Conservation (phyloP, 208 protist species). For the Leishmania arabica region DNA sequence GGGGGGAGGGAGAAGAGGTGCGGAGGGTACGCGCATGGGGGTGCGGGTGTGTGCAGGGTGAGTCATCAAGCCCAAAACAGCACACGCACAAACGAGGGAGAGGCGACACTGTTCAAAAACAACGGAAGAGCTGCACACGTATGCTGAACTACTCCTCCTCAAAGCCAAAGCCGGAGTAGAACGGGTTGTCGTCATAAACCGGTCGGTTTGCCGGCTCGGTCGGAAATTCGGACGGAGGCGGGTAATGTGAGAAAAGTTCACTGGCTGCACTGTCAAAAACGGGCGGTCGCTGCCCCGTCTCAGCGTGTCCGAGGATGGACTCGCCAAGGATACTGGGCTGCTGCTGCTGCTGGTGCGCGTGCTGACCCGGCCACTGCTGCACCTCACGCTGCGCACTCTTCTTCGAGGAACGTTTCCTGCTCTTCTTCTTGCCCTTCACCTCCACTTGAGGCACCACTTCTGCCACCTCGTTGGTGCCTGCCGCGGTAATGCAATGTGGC, state of each 20-base stretch:
- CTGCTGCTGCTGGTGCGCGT: not conserved
- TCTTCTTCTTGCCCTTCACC: not conserved
- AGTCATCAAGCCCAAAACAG: not conserved
- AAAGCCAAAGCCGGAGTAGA: slow-evolving; percentile 44
- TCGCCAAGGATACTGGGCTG: slow-evolving; percentile 11
- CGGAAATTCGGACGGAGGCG: slow-evolving; percentile 1
- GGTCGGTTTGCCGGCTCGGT: not conserved
- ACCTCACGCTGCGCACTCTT: not conserved
- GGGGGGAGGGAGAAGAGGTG: not conserved
- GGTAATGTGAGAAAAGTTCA: not conserved
- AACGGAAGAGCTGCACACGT: not conserved
- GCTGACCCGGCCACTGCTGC: not conserved
- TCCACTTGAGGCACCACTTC: not conserved
- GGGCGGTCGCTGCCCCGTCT: not conserved
- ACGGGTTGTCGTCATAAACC: slow-evolving; percentile 34
- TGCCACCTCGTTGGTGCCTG: not conserved
- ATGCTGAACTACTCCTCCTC: slow-evolving; percentile 24
- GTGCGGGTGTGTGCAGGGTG: not conserved
- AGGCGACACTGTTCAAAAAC: not conserved
- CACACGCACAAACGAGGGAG: not conserved
- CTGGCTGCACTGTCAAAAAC: not conserved
- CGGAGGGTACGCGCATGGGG: not conserved
- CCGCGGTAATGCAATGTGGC: no score
- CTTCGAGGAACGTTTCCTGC: not conserved
- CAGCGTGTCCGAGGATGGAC: not conserved